phyloP scores from a whole-genome alignment of 331 rosid species.

The Rosa hybrid region DNA sequence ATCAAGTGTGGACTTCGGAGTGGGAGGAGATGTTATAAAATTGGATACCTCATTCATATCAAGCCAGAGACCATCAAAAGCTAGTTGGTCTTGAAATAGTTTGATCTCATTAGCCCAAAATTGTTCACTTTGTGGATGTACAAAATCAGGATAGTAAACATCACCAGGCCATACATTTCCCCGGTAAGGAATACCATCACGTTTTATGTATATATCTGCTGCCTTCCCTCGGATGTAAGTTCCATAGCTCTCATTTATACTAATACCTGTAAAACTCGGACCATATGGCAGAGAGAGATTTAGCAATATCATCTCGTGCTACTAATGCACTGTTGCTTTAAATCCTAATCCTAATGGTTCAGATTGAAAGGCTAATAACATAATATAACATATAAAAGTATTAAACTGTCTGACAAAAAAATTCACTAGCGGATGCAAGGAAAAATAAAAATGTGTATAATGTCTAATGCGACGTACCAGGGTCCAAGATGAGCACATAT shows the following conservation, averaged over 20 bases:
- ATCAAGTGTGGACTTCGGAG: conserved; percentile 61
- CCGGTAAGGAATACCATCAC: conserved; percentile 54
- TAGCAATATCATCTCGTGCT: not conserved
- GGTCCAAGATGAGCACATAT: conserved; percentile 75
- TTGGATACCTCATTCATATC: conserved; percentile 84
- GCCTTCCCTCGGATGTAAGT: conserved; percentile 61
- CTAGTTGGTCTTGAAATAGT: conserved; percentile 47
- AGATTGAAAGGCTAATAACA: not conserved
- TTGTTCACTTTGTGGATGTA: conserved; percentile 48
- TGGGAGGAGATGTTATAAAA: conserved; percentile 53
- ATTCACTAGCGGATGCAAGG: not conserved
- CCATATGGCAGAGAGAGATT: not conserved
- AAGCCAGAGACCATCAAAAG: conserved; percentile 85
- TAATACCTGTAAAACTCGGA: conserved; percentile 49
- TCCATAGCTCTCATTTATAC: conserved; percentile 52
- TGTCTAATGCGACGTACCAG: conserved; percentile 41
- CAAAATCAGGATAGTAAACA: conserved; percentile 72
- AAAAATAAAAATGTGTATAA: not conserved
- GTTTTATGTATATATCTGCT: conserved; percentile 66
- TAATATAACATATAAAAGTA: not conserved
- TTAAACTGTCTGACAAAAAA: not conserved
- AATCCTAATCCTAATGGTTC: not conserved
- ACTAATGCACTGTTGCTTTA: too few relatives aligned
- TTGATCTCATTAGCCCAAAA: conserved; percentile 74
- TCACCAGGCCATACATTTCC: conserved; percentile 86